These are phyloP conservation scores for Trichocladium uniseriatum DNA, from an alignment of 495 filamentous ascomycete genomes.

Conservation along the genomic window DNA sequence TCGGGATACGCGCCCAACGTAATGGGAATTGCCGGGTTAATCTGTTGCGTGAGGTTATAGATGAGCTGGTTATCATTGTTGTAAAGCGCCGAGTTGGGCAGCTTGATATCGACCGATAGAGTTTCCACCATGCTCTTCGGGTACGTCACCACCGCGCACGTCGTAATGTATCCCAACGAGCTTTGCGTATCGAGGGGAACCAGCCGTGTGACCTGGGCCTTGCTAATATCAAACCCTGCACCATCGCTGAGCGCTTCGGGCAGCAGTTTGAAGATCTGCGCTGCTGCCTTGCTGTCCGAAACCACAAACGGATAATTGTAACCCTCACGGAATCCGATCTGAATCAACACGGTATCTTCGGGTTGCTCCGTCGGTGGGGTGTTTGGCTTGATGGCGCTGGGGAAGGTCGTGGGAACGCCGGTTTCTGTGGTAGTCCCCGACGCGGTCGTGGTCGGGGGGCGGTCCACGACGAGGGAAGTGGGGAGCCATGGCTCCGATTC, in stretches of 20 bases:
- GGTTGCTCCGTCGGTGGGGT: slow-evolving; percentile 33
- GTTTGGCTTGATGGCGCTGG: slow-evolving; percentile 63
- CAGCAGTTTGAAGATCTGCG: slow-evolving; percentile 79
- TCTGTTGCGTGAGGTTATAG: slow-evolving; percentile 61
- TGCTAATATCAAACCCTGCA: slow-evolving; percentile 37
- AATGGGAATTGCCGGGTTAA: slow-evolving; percentile 79
- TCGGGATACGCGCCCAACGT: slow-evolving; percentile 45
- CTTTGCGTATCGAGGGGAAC: slow-evolving; percentile 66
- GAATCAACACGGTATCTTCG: slow-evolving; percentile 55
- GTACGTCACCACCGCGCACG: slow-evolving; percentile 66
- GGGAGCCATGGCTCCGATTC: slow-evolving; percentile 36
- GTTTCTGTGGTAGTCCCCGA: slow-evolving; percentile 27
- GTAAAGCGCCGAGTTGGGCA: slow-evolving; percentile 65
- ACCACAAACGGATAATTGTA: slow-evolving; percentile 82
- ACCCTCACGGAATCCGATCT: slow-evolving; percentile 71
- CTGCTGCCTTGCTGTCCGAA: slow-evolving; percentile 54
- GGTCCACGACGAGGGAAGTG: slow-evolving; percentile 35
- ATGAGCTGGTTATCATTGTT: slow-evolving; percentile 50
- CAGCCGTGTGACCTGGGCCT: slow-evolving; percentile 62
- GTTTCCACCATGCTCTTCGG: slow-evolving; percentile 54
- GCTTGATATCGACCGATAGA: slow-evolving; percentile 54
- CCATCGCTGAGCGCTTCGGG: slow-evolving; percentile 67
- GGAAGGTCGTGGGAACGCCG: slow-evolving; percentile 54
- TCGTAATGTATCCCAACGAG: slow-evolving; percentile 70
- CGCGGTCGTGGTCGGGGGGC: slow-evolving; percentile 25